These are phyloP conservation scores for Melanomma pulvis-pyrius DNA, from an alignment of 495 filamentous ascomycete genomes.

Conservation along the genomic window DNA sequence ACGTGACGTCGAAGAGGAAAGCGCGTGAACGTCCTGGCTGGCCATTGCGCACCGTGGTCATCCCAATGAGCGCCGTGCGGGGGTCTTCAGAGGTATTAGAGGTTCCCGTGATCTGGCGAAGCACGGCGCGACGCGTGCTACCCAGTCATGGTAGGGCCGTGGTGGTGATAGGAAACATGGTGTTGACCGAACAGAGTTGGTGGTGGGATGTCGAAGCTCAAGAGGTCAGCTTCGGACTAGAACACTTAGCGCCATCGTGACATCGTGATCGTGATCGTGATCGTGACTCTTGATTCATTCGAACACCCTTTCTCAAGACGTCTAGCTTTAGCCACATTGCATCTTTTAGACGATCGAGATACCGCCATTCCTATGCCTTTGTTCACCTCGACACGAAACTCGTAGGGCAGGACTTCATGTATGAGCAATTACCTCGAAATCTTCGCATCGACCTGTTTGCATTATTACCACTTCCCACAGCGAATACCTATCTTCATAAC, in stretches of 20 bases:
- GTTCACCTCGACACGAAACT: background rate
- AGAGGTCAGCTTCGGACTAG: background rate
- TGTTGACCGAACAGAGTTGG: conserved; percentile 5
- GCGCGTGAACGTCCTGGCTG: conserved; percentile 41
- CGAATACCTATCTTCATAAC: background rate
- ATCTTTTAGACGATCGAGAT: background rate
- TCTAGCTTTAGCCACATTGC: background rate
- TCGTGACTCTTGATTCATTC: background rate
- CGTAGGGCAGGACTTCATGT: background rate
- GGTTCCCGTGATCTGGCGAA: conserved; percentile 22
- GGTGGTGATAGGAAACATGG: conserved; percentile 4
- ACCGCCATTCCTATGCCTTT: background rate
- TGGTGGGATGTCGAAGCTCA: background rate
- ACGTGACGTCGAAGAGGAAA: conserved; percentile 40
- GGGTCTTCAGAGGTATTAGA: background rate
- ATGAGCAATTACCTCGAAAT: background rate
- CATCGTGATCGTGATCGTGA: background rate
- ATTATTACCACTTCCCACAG: too few species aligned
- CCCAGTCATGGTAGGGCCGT: conserved; percentile 1
- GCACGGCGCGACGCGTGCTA: conserved; percentile 10
- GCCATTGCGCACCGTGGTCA: conserved; percentile 23
- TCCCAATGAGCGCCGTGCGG: background rate
- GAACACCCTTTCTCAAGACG: background rate
- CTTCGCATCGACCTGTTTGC: background rate
- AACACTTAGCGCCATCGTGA: conserved; percentile 1